Base-by-base conservation (phyloP, 2,329 filamentous ascomycete species). In the Beauveria rudraprayagi region DNA sequence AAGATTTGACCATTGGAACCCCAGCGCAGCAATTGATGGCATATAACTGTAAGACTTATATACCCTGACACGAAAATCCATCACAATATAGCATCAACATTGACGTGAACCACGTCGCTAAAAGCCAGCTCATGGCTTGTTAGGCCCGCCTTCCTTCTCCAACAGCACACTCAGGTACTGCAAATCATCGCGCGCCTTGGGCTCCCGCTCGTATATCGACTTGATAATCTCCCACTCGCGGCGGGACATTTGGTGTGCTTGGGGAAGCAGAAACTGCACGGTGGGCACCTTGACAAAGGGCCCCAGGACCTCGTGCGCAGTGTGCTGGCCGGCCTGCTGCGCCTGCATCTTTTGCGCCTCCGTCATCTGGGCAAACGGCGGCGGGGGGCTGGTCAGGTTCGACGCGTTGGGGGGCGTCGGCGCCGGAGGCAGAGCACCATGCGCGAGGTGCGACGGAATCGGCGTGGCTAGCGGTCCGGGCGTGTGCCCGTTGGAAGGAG, bases 191-290 rank as follows among this genome's bases (percentile, higher is more conserved):
- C 84, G 79, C 0, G 90, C 84, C 24, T 80, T 81, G 0, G 85
- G 84, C 60, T 91, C 86, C 11, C 80, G 78, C 55, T 86, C 81
- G 26, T 91, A 79, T 16, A 93, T 86, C 44, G 82, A 80, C 56
- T 83, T 80, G 64, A 97, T 83, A 30, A 94, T 84, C 60, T 83
- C 79, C 82, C 94, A 88, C 69, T 95, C 90, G 17, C 82, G 76
- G n/a, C 83, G 78, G 51, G 86, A 80, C 78, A 89, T 90, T 55
- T 83, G 81, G 22, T 81, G 84, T 1, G 87, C 87, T 65, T 90
- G 86, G 5, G 85, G 83, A 50, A 91, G 77, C 5, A 92, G 76
- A 66, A 91, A 88, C 26, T 83, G 79, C 9, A 90, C 84, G 0
- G 87, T 89, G 0, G 87, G 84, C 17, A 84, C 83, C 24, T 77